Percentiles rank a stretch among this genome's conserved stretches.
These are phyloP conservation scores for Mariannaea elegans DNA, from an alignment of 2,329 filamentous ascomycete genomes.

Conservation along the genomic window DNA sequence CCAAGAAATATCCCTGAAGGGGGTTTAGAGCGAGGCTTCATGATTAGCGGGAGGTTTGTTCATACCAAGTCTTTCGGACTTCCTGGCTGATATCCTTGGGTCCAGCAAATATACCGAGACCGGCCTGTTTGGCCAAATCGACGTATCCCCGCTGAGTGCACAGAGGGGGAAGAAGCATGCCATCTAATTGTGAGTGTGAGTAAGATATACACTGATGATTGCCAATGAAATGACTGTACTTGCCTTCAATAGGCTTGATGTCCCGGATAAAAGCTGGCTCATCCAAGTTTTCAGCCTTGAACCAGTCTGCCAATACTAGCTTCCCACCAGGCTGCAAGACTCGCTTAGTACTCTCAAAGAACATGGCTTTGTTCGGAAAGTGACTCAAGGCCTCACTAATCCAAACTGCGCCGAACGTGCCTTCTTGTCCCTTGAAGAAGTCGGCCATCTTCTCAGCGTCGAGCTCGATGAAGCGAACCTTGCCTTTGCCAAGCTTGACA, in stretches of 20 bases:
- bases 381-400: constrained; percentile 70
- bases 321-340: constrained; percentile 60
- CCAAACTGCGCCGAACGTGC: constrained; percentile 65
- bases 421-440: constrained; percentile 52
- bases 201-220: too few species aligned
- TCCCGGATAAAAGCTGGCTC: constrained; percentile 57
- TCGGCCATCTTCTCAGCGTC: constrained; percentile 69
- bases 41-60: neutral
- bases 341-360: constrained; percentile 61
- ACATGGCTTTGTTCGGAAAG: constrained; percentile 66
- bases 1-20: constrained; percentile 68
- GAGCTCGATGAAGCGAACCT: constrained; percentile 64
- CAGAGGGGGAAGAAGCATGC: constrained; percentile 67
- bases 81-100: constrained; percentile 67
- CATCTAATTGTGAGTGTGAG: constrained; percentile 50
- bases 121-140: constrained; percentile 56
- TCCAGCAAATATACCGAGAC: constrained; percentile 53
- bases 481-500: constrained; percentile 52
- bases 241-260: constrained; percentile 68
- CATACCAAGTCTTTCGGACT: constrained; percentile 68
- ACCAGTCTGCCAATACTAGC: constrained; percentile 69
- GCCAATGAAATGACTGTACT: neutral
- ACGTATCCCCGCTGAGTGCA: constrained; percentile 64
- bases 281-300: constrained; percentile 60
- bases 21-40: neutral